phyloP scores from a whole-genome alignment of 2,329 filamentous ascomycete genomes.

The Fusarium solani-melongenae region DNA sequence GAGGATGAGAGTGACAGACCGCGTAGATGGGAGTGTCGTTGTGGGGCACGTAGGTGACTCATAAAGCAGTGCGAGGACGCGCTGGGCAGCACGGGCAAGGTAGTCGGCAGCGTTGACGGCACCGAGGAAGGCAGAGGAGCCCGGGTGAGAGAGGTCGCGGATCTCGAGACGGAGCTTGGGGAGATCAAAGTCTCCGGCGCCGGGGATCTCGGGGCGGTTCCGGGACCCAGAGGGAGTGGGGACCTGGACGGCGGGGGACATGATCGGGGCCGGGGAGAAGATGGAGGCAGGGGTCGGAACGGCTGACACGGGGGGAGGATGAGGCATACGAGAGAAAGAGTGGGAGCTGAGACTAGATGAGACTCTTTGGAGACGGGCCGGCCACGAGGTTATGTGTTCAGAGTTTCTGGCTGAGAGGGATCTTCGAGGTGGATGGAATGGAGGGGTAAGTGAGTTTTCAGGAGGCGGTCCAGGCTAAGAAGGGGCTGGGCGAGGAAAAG shows the following conservation, averaged over 20 bases:
- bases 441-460: conserved; percentile 17
- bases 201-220: conserved; percentile 27
- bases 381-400: not conserved
- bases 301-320: conserved; percentile 38
- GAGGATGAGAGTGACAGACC: conserved; percentile 86
- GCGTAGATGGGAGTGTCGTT: conserved; percentile 69
- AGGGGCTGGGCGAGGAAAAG: conserved; percentile 13
- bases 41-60: conserved; percentile 52
- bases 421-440: conserved; percentile 20
- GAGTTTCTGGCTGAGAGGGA: not conserved
- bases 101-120: conserved; percentile 71
- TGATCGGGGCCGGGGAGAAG: conserved; percentile 37
- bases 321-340: conserved; percentile 34
- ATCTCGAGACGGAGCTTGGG: conserved; percentile 71
- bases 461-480: not conserved
- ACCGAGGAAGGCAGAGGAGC: conserved; percentile 73
- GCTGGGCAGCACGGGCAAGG: conserved; percentile 70
- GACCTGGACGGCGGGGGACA: conserved; percentile 43
- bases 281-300: conserved; percentile 37
- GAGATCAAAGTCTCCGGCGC: conserved; percentile 50
- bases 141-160: conserved; percentile 68
- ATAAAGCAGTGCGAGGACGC: conserved; percentile 81
- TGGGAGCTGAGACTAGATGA: not conserved
- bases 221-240: conserved; percentile 27
- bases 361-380: not conserved